A percentile compares a stretch with the other conserved stretches of the same genome.
Evolutionary conservation across 164 flowering plant species (phyloP).

Genomic region (Vitis labrusca): DNA sequence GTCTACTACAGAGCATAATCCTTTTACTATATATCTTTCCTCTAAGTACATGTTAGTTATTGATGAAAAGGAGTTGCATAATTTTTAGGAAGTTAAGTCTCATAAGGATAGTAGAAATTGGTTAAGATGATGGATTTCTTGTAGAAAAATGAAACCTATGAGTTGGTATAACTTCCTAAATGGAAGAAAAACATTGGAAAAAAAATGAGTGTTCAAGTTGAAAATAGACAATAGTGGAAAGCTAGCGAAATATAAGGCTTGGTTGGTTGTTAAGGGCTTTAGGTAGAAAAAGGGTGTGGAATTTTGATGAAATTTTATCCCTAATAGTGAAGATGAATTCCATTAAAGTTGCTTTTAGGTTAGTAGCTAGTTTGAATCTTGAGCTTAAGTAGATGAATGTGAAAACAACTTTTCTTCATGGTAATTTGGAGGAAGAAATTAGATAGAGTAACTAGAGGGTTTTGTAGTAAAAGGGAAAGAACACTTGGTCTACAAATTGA

Average conservation of each 20-base stretch:
- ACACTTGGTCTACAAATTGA: no score
- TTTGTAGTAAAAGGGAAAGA: no score
- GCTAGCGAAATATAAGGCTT: background rate
- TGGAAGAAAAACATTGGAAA: background rate
- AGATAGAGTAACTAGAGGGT: no score
- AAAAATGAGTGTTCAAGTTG: background rate
- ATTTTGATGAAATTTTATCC: background rate
- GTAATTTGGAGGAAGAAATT: background rate
- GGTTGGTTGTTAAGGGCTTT: slow-evolving; percentile 4
- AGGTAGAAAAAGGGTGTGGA: background rate
- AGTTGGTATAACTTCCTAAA: no score
- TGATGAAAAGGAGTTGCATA: no score
- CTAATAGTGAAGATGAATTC: background rate
- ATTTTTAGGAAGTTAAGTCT: no score
- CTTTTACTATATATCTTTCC: no score
- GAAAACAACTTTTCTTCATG: background rate
- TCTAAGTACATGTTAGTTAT: no score
- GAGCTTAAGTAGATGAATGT: slow-evolving; percentile 1
- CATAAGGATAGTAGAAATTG: no score
- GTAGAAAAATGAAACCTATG: no score
- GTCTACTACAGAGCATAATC: no score
- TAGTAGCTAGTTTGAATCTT: background rate
- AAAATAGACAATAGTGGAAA: background rate
- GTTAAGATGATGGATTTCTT: no score
- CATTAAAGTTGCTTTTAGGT: background rate